These are phyloP conservation scores for Sporothrix globosa DNA, from an alignment of 2,329 filamentous ascomycete genomes.

Conservation along the genomic window DNA sequence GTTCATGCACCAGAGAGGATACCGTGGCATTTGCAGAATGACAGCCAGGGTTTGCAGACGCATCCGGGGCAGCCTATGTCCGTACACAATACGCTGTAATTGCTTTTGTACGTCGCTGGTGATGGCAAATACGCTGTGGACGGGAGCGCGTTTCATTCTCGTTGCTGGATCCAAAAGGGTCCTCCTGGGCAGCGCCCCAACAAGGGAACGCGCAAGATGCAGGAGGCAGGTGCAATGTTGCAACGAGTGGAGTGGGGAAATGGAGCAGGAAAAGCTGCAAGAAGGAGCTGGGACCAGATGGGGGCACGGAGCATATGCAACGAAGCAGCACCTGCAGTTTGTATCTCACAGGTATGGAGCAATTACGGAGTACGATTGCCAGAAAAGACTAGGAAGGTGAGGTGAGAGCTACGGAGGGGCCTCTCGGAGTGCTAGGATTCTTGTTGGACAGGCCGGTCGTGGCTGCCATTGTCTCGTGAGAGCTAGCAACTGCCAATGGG, in stretches of 20 bases:
- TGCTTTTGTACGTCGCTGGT: not conserved
- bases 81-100: no score
- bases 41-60: not conserved
- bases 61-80: no score
- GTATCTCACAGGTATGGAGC: not conserved
- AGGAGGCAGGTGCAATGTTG: constrained; percentile 25
- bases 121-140: not conserved
- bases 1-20: constrained; percentile 5
- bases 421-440: not conserved
- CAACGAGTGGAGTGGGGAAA: constrained; percentile 12
- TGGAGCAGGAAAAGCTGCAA: not conserved
- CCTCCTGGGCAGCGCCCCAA: not conserved
- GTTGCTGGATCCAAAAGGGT: not conserved
- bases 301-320: not conserved
- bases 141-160: not conserved
- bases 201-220: constrained; percentile 17
- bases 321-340: constrained; percentile 14
- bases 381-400: not conserved
- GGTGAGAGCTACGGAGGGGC: not conserved
- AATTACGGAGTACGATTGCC: not conserved
- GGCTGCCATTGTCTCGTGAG: constrained; percentile 7
- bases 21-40: not conserved
- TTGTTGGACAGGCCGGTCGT: not conserved
- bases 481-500: not conserved
- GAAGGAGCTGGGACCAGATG: constrained; percentile 18